Evolutionary conservation across 352 stramenopile species (phyloP), one percentile per base, ranked within the genome.

Genomic region (Globisporangium middletonii): DNA sequence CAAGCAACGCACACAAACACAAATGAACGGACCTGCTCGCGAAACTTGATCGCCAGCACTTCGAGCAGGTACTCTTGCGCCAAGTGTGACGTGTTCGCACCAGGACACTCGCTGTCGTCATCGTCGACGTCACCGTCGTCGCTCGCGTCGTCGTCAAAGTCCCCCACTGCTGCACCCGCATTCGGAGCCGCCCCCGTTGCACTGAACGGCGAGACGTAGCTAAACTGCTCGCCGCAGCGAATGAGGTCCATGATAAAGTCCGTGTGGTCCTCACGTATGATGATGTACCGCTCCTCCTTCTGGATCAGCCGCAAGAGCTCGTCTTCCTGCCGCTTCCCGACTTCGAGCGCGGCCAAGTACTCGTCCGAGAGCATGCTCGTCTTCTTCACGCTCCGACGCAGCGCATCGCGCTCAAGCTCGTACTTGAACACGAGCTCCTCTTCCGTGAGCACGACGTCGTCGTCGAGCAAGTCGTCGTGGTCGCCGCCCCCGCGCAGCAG

Each of bases 181-280:
- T 15, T 46, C 1, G 41, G 2, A 6, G 15, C 15, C 9, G 41
- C n/a, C 1, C 41, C 18, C 7, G 41, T 45, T 9, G 42, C 57
- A 19, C 56, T 72, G 48, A 83, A 75, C 3, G 77, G 63, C 26
- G 73, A 75, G 15, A 86, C 58, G 61, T 86, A 86, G 67, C 72
- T 87, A 59, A 91, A 87, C 63, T 88, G 79, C 58, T 87, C 77
- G 43, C 81, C 81, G 55, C 79, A 91, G 55, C 81, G 79, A 33
- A 91, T 89, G 48, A 91, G 52, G 63, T 91, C 75, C 67, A 87
- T 86, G 63, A 91, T 89, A 51, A 91, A 89, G 38, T 89, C 77
- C 33, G 76, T 79, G 65, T 91, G 81, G 51, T 89, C 76, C 47
- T 91, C 81, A 52, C 77, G 75, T 71, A 91, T 88, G 74, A 91